These are phyloP conservation scores for Effrenium voratum DNA, from an alignment of 73 alveolate species.

Conservation along the genomic window DNA sequence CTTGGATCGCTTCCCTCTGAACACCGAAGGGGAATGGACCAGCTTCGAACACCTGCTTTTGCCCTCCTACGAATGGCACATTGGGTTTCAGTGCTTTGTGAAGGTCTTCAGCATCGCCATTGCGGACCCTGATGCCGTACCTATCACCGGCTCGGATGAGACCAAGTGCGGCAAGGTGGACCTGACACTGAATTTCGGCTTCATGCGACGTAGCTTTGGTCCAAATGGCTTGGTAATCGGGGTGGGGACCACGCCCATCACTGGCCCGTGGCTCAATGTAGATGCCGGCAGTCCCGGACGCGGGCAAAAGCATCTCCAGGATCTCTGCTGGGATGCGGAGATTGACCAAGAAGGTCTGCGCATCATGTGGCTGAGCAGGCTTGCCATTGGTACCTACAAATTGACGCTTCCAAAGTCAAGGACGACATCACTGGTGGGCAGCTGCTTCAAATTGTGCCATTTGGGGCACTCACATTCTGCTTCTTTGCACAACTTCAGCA, in stretches of 20 bases:
- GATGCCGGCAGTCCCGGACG: neutral
- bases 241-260: neutral
- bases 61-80: neutral
- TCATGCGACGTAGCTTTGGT: neutral
- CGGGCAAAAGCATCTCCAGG: no score
- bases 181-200: neutral
- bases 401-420: no score
- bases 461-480: neutral
- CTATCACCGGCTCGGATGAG: neutral
- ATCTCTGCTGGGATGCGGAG: no score
- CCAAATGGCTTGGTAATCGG: neutral
- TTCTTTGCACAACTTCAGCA: neutral
- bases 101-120: neutral
- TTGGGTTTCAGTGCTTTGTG: neutral
- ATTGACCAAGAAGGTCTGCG: no score
- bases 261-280: neutral
- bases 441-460: no score
- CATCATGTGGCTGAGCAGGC: no score
- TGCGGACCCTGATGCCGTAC: neutral
- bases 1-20: neutral
- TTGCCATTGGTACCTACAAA: no score
- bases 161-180: no score
- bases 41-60: neutral
- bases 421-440: no score
- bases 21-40: neutral